Conservation (phyloP, 108 stramenopile species). For the Cyclotella sp. region DNA sequence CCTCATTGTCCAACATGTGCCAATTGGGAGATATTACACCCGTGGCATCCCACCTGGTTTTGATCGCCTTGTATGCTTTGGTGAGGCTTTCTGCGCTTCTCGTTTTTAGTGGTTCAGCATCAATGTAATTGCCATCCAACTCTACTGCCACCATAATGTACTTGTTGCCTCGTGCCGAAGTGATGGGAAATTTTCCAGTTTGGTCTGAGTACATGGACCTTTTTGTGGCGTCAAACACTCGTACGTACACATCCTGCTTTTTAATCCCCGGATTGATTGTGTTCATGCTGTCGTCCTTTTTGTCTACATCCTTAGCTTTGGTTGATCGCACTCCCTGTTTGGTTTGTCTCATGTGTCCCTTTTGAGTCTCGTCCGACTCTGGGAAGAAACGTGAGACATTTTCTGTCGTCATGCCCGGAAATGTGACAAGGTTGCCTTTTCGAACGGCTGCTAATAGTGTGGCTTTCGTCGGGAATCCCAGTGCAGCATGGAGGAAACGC, state of each 20-base stretch:
- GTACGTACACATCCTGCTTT: conserved; percentile 21
- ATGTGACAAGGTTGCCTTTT: no score
- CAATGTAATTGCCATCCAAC: no score
- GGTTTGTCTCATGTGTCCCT: no score
- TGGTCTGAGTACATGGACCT: no score
- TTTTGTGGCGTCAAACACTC: conserved; percentile 17
- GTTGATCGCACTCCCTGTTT: not conserved
- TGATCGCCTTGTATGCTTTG: no score
- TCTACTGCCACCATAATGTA: no score
- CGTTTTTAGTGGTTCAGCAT: conserved; percentile 20
- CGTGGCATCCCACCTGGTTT: conserved; percentile 5
- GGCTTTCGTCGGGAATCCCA: conserved; percentile 18
- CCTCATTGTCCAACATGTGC: no score
- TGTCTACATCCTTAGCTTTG: conserved; percentile 16
- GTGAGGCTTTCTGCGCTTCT: conserved; percentile 11
- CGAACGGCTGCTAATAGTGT: conserved; percentile 15
- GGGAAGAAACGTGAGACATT: no score
- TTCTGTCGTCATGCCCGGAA: no score
- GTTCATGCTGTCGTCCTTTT: conserved; percentile 2
- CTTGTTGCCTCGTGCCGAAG: conserved; percentile 5
- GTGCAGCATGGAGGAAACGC: conserved; percentile 22
- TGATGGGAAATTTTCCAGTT: conserved; percentile 11
- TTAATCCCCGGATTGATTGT: conserved; percentile 3
- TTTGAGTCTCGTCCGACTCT: no score
- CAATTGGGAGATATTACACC: conserved; percentile 13